Base-by-base conservation (phyloP, 2,329 filamentous ascomycete species). In the Dryadomyces sulphureus region DNA sequence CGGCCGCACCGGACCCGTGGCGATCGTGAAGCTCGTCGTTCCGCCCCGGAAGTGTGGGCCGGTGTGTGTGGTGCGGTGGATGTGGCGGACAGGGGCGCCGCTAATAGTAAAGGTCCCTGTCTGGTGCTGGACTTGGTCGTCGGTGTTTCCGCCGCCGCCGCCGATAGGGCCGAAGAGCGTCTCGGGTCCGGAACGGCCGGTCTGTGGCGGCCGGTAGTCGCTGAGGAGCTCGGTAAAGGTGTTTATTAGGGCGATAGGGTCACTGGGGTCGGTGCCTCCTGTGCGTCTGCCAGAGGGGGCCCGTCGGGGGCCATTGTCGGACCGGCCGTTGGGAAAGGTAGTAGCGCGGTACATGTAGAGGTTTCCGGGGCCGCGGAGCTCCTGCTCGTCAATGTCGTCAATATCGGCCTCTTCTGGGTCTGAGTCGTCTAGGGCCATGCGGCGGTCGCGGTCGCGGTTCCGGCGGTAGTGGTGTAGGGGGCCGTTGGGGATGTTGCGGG, bases 401-500 rank as follows among this genome's bases (percentile, higher is more conserved):
- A 79, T 74, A 53, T 79, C 72, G 22, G 63, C 70, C 53, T 77
- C 74, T 14, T 76, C 75, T 1, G 73, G 73, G 48, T 79, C 76
- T 2, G 73, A 74, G 48, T 72, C 65, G 43, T 64, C 60, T 9
- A 34, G 9, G 41, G 54, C 48, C 39, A 50, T 51, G 32, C 50
- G 57, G 11, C 25, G 25, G 6, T 27, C 25, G 25, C 25, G 25
- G 25, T 27, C 27, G 27, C 27, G 27, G 16, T 32, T 32, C 27
- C 27, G 24, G 17, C 39, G 22, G 7, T 17, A 11, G 14, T 27
- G 22, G n/a, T 30, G 11, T 16, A 16, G 9, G 16, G 4, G 38
- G 39, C 16, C 22, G 40, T 40, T 39, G 8, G 19, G 14, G 20
- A 32, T 24, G n/a, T 24, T 24, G 22, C 19, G 35, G 39, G 27